These are phyloP conservation scores for Fusarium nelsonii DNA, from an alignment of 2,329 filamentous ascomycete species.

Conservation along the genomic window DNA sequence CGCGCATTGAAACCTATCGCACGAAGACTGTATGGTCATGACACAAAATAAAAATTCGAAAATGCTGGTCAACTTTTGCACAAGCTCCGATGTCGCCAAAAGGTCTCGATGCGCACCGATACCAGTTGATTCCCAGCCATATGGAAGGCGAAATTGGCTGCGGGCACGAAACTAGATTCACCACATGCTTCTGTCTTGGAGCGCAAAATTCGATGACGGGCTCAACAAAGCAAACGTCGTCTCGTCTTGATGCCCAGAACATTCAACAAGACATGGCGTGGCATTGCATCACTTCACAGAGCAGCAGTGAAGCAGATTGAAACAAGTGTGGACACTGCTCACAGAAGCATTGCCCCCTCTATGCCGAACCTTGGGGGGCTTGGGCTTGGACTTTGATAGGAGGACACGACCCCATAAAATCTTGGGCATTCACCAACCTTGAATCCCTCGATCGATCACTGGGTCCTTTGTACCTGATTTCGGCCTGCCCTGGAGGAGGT, in stretches of 20 bases:
- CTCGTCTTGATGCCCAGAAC: constrained; percentile 13
- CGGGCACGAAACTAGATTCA: constrained; percentile 2
- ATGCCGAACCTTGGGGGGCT: constrained; percentile 21
- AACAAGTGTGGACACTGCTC: constrained; percentile 46
- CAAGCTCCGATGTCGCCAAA: constrained; percentile 5
- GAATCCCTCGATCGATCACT: constrained; percentile 43
- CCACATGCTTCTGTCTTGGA: constrained; percentile 8
- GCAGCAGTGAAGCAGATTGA: constrained; percentile 36
- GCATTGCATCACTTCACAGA: constrained; percentile 39
- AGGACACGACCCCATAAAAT: constrained; percentile 36
- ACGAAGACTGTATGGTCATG: constrained; percentile 1
- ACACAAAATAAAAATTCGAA: background rate
- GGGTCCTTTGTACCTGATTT: constrained; percentile 40
- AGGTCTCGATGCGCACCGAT: constrained; percentile 14
- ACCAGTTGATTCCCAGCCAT: constrained; percentile 7
- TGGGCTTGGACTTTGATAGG: constrained; percentile 43
- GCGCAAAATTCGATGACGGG: constrained; percentile 8
- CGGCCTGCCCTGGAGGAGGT: constrained; percentile 25
- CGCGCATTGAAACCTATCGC: background rate
- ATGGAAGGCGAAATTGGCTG: constrained; percentile 1
- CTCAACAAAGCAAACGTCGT: constrained; percentile 29
- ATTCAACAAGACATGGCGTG: constrained; percentile 30
- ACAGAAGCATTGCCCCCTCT: constrained; percentile 24
- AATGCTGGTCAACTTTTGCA: constrained; percentile 10
- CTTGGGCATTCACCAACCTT: constrained; percentile 45